Base-by-base conservation (phyloP, 345 rosid genomes). In the Heritiera littoralis region DNA sequence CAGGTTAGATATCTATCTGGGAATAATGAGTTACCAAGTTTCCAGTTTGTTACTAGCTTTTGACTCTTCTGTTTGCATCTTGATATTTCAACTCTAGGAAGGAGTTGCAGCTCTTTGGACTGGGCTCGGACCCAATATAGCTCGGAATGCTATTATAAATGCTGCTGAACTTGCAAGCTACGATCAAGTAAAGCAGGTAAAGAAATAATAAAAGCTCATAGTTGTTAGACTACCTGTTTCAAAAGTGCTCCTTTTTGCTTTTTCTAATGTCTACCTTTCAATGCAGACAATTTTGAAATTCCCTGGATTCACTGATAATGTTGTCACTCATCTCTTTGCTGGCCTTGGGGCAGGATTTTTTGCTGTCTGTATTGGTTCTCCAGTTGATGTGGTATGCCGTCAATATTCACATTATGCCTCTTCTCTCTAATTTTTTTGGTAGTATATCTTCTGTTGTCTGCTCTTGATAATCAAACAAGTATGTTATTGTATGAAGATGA, bases 301-400 rank as follows among this genome's bases (percentile, higher is more conserved):
- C 86, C 99, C 99, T 2, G 98, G 99, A 67, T 97, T 97, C 88
- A 89, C 91, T 35, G 98, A 97, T 78, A 94, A 93, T 69, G 90
- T 92, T 79, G 86, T 97, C 81, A 97, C 99, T 63, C 99, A 97
- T 87, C 92, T 97, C 79, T 72, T 93, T 35, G 78, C 99, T 78
- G 99, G 97, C 77, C 92, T 97, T 6, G 99, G 99, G 64, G 98
- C 99, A 45, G 99, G 99, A 30, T 97, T 97, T 78, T 84, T 97
- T 23, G 99, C 99, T 65, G 99, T 97, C 73, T 94, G 98, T 80
- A 89, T 97, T 73, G 99, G 99, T 69, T 97, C 99, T 54, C 99
- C 99, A 10, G 99, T 97, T 56, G 99, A 97, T 80, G 99, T 94
- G 99, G 99, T 97, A 89, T 9, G 43, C 45, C 82, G 78, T 88